phyloP scores from a whole-genome alignment of 176 grass and related monocot species.

The Oryza glaberrima region DNA sequence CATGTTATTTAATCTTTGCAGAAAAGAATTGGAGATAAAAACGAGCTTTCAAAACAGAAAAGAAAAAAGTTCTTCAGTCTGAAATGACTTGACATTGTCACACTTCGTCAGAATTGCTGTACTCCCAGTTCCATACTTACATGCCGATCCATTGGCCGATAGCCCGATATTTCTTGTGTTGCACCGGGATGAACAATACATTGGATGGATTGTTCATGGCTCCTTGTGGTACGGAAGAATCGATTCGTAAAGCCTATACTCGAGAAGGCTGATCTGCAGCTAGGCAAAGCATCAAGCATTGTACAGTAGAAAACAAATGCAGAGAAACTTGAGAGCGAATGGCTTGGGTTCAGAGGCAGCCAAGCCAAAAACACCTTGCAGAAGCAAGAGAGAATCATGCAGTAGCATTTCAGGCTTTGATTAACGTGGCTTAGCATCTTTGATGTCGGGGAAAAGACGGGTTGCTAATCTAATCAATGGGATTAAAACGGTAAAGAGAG shows the following conservation, averaged over 20 bases:
- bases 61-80: no score
- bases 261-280: not conserved
- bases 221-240: constrained; percentile 42
- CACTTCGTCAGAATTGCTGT: not conserved
- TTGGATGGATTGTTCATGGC: constrained; percentile 37
- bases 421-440: constrained; percentile 20
- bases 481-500: constrained; percentile 4
- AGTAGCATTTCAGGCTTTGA: not conserved
- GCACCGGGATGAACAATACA: not conserved
- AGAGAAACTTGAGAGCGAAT: not conserved
- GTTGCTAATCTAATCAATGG: not conserved
- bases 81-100: not conserved
- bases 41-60: no score
- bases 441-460: constrained; percentile 33
- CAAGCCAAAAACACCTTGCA: not conserved
- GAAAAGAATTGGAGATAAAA: no score
- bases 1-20: no score
- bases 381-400: constrained; percentile 14
- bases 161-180: not conserved
- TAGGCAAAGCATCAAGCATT: constrained; percentile 31
- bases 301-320: constrained; percentile 25
- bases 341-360: constrained; percentile 1
- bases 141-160: not conserved
- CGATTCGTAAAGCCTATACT: constrained; percentile 19
- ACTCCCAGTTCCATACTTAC: not conserved